A percentile compares a stretch with the other conserved stretches of the same genome.
phyloP scores from a whole-genome alignment of 257 asterid species.

The Solanum appendiculatum region DNA sequence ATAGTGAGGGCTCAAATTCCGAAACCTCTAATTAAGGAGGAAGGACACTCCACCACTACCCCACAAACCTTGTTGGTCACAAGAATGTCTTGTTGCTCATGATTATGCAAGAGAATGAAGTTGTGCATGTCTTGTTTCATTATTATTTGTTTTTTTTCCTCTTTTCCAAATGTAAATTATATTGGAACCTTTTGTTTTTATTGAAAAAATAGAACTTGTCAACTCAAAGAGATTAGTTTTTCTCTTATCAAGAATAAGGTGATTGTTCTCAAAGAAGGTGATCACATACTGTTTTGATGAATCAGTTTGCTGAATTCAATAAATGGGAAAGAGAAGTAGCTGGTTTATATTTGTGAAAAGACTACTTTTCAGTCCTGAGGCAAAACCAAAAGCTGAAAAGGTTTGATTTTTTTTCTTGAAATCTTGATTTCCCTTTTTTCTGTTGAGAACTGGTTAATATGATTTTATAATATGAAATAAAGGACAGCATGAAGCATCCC shows the following conservation, averaged over 20 bases:
- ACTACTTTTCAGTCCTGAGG: conserved; percentile 44
- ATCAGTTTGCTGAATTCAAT: conserved; percentile 2
- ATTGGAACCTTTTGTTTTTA: neutral
- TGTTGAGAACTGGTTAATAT: neutral
- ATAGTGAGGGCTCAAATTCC: neutral
- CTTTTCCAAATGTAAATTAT: neutral
- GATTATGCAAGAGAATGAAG: neutral
- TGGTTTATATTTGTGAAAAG: conserved; percentile 68
- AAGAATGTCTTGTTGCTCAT: neutral
- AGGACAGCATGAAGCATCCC: neutral
- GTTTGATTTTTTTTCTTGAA: conserved; percentile 12
- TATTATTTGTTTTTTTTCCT: neutral
- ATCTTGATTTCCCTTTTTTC: neutral
- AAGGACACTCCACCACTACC: neutral
- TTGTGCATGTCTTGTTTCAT: neutral
- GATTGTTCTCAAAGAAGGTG: neutral
- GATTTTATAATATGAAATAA: neutral
- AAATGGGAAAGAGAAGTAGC: conserved; percentile 64
- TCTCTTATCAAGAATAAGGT: neutral
- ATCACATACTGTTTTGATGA: neutral
- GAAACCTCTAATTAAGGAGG: neutral
- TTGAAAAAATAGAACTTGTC: neutral
- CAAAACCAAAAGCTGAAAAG: conserved; percentile 52
- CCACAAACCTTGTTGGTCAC: neutral
- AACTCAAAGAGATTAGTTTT: neutral